phyloP scores from a whole-genome alignment of 768 basidiomycete genomes.

The Boletus sp. region DNA sequence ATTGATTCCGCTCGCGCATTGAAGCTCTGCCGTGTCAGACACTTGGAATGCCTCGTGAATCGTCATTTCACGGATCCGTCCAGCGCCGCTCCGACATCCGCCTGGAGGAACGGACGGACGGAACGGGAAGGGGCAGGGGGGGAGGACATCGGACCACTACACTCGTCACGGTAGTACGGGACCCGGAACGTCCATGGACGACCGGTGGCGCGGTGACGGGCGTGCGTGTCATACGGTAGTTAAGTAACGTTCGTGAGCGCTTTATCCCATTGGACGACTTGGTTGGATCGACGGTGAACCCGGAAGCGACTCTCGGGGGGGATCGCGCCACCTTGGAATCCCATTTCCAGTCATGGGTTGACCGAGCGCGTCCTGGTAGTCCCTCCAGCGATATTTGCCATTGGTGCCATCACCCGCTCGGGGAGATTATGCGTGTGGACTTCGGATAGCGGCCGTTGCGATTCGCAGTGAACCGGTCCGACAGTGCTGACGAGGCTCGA shows the following conservation, averaged over 20 bases:
- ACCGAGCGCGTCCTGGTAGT: neutral
- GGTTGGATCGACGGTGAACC: neutral
- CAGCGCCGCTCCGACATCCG: slow-evolving; percentile 16
- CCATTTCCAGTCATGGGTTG: slow-evolving; percentile 1
- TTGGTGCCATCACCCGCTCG: neutral
- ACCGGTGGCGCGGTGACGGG: neutral
- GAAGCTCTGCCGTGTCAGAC: neutral
- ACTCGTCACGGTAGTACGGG: no score
- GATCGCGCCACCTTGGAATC: neutral
- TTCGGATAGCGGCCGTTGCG: slow-evolving; percentile 4
- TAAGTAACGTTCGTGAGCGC: neutral
- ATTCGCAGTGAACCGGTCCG: slow-evolving; percentile 12
- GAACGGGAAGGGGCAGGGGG: neutral
- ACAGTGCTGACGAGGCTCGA: neutral
- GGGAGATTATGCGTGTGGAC: neutral
- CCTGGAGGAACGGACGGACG: neutral
- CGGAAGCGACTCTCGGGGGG: neutral
- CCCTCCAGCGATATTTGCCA: slow-evolving; percentile 10
- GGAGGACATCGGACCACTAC: neutral
- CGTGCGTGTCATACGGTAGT: neutral
- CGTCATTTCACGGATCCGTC: slow-evolving; percentile 3
- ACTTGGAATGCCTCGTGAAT: neutral
- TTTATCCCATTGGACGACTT: slow-evolving; percentile 14
- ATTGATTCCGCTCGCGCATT: neutral
- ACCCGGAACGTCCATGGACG: neutral